These are phyloP conservation scores for Monilinia fructicola DNA, from an alignment of 2,329 filamentous ascomycete genomes.

Conservation along the genomic window DNA sequence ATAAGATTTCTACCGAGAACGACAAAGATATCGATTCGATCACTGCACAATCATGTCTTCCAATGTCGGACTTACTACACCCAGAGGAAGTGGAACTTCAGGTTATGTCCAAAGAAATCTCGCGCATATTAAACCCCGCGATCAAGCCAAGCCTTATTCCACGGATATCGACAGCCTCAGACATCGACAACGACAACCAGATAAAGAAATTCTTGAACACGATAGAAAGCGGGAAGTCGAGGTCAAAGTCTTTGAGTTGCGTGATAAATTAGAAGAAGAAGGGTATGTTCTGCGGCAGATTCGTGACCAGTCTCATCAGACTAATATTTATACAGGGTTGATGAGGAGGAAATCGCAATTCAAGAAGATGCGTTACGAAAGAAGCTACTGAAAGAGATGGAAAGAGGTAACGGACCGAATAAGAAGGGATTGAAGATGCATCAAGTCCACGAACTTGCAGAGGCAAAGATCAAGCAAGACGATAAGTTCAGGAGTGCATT, in stretches of 20 bases:
- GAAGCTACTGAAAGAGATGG: constrained; percentile 53
- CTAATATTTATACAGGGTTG: constrained; percentile 52
- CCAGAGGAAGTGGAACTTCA: constrained; percentile 91
- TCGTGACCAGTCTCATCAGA: too few relatives aligned
- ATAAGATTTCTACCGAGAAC: too few relatives aligned
- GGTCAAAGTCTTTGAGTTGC: constrained; percentile 86
- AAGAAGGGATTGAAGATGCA: constrained; percentile 74
- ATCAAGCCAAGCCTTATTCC: constrained; percentile 63
- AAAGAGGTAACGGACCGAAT: constrained; percentile 43
- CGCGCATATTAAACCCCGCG: constrained; percentile 82
- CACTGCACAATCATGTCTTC: constrained; percentile 69
- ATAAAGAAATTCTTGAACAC: constrained; percentile 91
- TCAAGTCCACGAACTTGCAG: constrained; percentile 93
- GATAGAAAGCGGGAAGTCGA: constrained; percentile 89
- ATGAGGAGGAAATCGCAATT: constrained; percentile 88
- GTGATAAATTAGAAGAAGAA: constrained; percentile 90
- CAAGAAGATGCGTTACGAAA: constrained; percentile 65
- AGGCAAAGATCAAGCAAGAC: constrained; percentile 94
- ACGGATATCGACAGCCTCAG: constrained; percentile 67
- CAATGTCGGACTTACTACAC: constrained; percentile 94
- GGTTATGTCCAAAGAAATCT: constrained; percentile 97
- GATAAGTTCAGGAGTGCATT: constrained; percentile 83
- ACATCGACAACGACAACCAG: constrained; percentile 79
- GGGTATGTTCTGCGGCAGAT: constrained; percentile 51
- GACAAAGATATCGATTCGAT: not conserved